These are phyloP conservation scores for Boletus edulis DNA, from an alignment of 768 basidiomycete genomes.

Conservation along the genomic window DNA sequence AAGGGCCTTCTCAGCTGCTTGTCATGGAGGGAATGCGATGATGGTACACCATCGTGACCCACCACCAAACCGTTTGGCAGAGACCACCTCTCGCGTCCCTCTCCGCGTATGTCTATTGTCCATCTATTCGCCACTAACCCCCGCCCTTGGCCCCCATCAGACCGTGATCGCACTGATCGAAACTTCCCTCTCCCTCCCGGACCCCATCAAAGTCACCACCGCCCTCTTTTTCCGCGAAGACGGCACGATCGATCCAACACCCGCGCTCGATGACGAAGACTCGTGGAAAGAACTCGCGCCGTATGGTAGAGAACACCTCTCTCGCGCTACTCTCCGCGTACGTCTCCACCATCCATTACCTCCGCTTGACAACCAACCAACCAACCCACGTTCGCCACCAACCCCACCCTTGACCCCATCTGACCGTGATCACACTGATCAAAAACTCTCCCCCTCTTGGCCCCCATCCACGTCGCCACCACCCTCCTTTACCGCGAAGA, in stretches of 20 bases:
- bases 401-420: not conserved
- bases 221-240: slow-evolving; percentile 32
- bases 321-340: no score
- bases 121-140: not conserved
- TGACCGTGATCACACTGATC: slow-evolving; percentile 28
- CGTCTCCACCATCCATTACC: no score
- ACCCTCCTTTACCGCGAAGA: slow-evolving; percentile 31
- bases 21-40: slow-evolving; percentile 30
- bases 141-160: slow-evolving; percentile 2
- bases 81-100: no score
- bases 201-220: slow-evolving; percentile 17
- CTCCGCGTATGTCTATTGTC: no score
- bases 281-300: slow-evolving; percentile 23
- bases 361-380: no score
- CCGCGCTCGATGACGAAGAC: slow-evolving; percentile 27
- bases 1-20: slow-evolving; percentile 13
- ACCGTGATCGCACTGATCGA: slow-evolving; percentile 27
- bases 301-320: no score
- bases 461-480: slow-evolving; percentile 16
- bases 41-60: slow-evolving; percentile 33
- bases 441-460: slow-evolving; percentile 17
- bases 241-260: slow-evolving; percentile 21
- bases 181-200: slow-evolving; percentile 8
- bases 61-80: no score
- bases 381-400: no score